Percentiles rank a stretch among this genome's conserved stretches.
Conservation (phyloP, 352 stramenopile genomes). For the Thalassiosira livingstoniorum region DNA sequence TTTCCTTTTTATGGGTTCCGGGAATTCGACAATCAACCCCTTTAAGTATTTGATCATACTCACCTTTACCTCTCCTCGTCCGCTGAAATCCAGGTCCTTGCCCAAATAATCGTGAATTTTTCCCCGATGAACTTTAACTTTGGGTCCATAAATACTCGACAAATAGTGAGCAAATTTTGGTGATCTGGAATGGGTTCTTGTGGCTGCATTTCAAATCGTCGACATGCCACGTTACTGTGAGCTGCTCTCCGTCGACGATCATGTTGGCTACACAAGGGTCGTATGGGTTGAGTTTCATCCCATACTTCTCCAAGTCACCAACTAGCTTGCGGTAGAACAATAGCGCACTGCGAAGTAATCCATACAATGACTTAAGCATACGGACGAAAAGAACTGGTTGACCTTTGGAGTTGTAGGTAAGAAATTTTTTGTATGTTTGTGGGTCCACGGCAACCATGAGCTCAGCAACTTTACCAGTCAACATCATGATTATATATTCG, state of each 20-base stretch:
- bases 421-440: constrained; percentile 12
- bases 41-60: too few species aligned
- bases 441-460: background rate
- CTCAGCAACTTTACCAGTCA: background rate
- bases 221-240: constrained; percentile 24
- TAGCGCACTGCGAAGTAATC: background rate
- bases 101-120: background rate
- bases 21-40: too few species aligned
- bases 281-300: constrained; percentile 34
- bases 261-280: constrained; percentile 24
- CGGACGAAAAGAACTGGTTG: background rate
- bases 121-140: background rate
- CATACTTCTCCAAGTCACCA: background rate
- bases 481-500: background rate
- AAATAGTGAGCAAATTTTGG: background rate
- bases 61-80: background rate
- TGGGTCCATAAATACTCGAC: background rate
- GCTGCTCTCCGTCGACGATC: constrained; percentile 18
- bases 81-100: background rate
- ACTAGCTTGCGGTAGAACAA: constrained; percentile 22
- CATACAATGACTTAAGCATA: constrained; percentile 18
- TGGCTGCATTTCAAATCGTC: constrained; percentile 27
- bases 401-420: background rate
- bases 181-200: background rate
- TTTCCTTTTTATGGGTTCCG: too few species aligned